Conservation (phyloP, 2,329 filamentous ascomycete species). For the Ascosphaera apis region DNA sequence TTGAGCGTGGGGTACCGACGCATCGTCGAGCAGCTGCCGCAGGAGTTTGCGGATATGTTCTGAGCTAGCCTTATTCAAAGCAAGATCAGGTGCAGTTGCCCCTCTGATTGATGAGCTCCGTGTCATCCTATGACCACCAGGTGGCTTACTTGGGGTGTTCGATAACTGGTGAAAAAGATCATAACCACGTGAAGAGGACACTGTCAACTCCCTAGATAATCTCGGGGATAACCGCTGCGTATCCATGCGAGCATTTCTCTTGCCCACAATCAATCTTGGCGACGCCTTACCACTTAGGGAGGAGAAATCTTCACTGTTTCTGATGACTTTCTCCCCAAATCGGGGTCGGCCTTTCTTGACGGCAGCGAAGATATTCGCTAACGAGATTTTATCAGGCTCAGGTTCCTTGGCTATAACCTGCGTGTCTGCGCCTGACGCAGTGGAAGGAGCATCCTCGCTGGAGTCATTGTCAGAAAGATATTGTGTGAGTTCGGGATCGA, state of each 20-base stretch:
- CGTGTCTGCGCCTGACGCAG: conserved; percentile 38
- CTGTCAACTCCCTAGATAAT: conserved; percentile 28
- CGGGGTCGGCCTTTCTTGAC: conserved; percentile 54
- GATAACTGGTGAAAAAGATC: conserved; percentile 12
- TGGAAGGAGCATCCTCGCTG: conserved; percentile 51
- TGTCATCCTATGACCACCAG: conserved; percentile 30
- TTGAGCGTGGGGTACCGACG: conserved; percentile 43
- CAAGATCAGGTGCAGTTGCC: conserved; percentile 47
- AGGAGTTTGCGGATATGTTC: conserved; percentile 72
- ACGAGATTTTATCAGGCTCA: conserved; percentile 39
- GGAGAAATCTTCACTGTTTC: not conserved
- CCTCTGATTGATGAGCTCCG: conserved; percentile 68
- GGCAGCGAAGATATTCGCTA: conserved; percentile 48
- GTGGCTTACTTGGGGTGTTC: conserved; percentile 19
- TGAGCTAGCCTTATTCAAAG: conserved; percentile 69
- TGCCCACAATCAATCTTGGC: conserved; percentile 63
- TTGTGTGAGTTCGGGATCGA: conserved; percentile 82
- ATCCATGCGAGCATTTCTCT: conserved; percentile 42
- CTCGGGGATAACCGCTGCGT: conserved; percentile 44
- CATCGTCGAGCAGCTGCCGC: conserved; percentile 59
- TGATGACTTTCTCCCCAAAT: conserved; percentile 37
- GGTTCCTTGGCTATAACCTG: not conserved
- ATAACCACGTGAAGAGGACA: conserved; percentile 7
- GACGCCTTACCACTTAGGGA: conserved; percentile 39
- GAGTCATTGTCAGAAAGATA: conserved; percentile 92